These are phyloP conservation scores for Aspergillus leporis DNA, from an alignment of 495 filamentous ascomycete species.

Conservation along the genomic window DNA sequence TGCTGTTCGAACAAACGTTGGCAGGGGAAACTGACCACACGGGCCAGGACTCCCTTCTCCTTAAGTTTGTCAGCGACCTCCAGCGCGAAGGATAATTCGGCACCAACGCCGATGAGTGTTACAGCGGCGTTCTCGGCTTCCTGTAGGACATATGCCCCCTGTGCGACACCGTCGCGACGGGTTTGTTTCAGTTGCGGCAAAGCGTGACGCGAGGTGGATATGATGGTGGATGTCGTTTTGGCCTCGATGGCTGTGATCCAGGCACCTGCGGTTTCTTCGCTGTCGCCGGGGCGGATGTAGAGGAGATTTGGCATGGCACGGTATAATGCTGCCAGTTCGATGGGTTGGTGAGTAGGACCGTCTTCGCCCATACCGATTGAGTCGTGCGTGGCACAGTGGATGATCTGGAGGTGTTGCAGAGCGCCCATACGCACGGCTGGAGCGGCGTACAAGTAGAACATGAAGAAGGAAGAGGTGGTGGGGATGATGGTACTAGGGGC, in stretches of 20 bases:
- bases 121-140: conserved; percentile 42
- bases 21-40: conserved; percentile 58
- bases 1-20: conserved; percentile 55
- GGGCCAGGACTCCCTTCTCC: conserved; percentile 38
- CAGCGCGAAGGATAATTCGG: conserved; percentile 48
- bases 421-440: conserved; percentile 62
- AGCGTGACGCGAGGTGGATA: conserved; percentile 49
- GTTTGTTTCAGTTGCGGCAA: conserved; percentile 45
- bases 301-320: conserved; percentile 61
- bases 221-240: conserved; percentile 46
- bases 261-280: conserved; percentile 57
- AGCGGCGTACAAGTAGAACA: conserved; percentile 63
- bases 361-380: conserved; percentile 60
- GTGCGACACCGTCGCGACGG: conserved; percentile 39
- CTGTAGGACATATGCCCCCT: conserved; percentile 49
- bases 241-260: conserved; percentile 50
- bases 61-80: conserved; percentile 36
- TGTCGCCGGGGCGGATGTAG: conserved; percentile 59
- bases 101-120: conserved; percentile 52
- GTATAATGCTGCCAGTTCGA: conserved; percentile 57
- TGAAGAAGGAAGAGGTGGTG: conserved; percentile 57
- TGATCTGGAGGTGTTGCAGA: conserved; percentile 53
- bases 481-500: conserved; percentile 51
- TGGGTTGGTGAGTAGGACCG: conserved; percentile 62
- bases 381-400: conserved; percentile 63